A percentile compares a stretch with the other conserved stretches of the same genome.
Evolutionary conservation across 805 yeast genomes (phyloP).

Genomic region (Pichia pseudocactophila): DNA sequence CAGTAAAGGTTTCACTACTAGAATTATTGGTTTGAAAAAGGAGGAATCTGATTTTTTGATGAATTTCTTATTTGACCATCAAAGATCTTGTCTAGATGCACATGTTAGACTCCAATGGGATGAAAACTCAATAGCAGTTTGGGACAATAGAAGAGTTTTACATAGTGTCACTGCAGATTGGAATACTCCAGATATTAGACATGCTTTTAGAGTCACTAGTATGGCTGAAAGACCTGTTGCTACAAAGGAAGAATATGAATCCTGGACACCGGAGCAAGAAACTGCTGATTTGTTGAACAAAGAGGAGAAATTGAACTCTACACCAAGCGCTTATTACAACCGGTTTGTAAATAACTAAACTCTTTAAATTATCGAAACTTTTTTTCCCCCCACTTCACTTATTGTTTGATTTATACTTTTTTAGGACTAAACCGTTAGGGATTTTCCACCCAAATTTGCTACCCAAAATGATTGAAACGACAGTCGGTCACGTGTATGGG

Average conservation of each 20-base stretch:
- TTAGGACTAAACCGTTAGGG: no score
- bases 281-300: constrained; percentile 3
- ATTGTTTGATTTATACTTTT: no score
- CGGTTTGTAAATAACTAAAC: no score
- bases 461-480: no score
- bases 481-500: no score
- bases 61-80: constrained; percentile 43
- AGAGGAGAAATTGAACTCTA: not conserved
- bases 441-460: no score
- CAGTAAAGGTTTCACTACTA: constrained; percentile 53
- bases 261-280: constrained; percentile 23
- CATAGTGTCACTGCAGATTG: constrained; percentile 67
- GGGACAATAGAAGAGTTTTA: constrained; percentile 67
- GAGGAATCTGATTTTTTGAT: constrained; percentile 59
- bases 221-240: constrained; percentile 56
- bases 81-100: constrained; percentile 44
- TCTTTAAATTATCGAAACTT: no score
- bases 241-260: constrained; percentile 21
- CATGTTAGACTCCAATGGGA: constrained; percentile 66
- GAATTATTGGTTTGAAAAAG: constrained; percentile 59
- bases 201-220: constrained; percentile 63
- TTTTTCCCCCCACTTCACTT: not conserved
- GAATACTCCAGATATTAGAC: constrained; percentile 56
- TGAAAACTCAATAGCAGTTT: constrained; percentile 56
- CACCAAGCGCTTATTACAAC: no score